These are phyloP conservation scores for Poterioochromonas sp. DNA, from an alignment of 352 stramenopile species.

Conservation along the genomic window DNA sequence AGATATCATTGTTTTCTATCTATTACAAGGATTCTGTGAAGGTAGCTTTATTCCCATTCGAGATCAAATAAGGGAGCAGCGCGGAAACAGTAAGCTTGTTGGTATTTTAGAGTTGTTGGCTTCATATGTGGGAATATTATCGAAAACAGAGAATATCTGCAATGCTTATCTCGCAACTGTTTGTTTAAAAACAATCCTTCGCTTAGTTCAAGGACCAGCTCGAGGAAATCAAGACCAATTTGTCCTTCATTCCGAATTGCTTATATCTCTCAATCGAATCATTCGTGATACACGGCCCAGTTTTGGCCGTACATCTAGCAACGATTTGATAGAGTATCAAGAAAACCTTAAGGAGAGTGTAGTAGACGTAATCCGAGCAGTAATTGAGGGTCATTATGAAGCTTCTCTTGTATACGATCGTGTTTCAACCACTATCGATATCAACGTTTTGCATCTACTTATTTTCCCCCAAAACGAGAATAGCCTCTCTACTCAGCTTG, in stretches of 20 bases:
- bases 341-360: constrained; percentile 9
- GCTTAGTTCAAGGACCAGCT: constrained; percentile 5
- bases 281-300: not conserved
- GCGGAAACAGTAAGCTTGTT: not conserved
- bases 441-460: constrained; percentile 7
- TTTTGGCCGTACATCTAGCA: not conserved
- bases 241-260: constrained; percentile 6
- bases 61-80: constrained; percentile 8
- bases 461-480: not conserved
- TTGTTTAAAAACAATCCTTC: not conserved
- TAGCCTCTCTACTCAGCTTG: too few species aligned
- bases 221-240: constrained; percentile 29
- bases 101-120: not conserved
- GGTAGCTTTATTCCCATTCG: not conserved
- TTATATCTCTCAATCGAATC: constrained; percentile 18
- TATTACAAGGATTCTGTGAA: not conserved
- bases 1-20: constrained; percentile 19
- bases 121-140: constrained; percentile 12
- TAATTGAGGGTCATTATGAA: constrained; percentile 6
- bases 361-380: not conserved
- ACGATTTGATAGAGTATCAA: not conserved
- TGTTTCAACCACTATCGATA: constrained; percentile 1
- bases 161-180: not conserved
- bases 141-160: not conserved
- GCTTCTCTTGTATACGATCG: constrained; percentile 13